These are phyloP conservation scores for Leishmania gerbilli DNA, from an alignment of 208 protist genomes.

Conservation along the genomic window DNA sequence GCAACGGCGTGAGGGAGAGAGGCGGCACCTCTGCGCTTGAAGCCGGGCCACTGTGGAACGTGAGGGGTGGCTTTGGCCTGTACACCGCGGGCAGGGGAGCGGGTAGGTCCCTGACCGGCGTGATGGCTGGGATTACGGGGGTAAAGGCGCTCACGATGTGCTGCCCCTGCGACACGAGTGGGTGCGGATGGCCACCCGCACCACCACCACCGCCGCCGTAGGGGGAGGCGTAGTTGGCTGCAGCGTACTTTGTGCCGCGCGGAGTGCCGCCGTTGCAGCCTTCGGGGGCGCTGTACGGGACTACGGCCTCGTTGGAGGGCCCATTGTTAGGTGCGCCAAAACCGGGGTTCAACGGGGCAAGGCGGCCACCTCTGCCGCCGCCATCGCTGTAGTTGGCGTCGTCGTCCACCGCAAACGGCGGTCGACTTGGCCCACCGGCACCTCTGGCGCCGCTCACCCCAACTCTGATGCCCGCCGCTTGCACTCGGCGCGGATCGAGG, in stretches of 20 bases:
- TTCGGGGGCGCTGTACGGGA: background rate
- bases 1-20: background rate
- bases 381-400: conserved; percentile 12
- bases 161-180: conserved; percentile 11
- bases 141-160: conserved; percentile 25
- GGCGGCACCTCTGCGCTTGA: background rate
- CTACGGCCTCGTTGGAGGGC: conserved; percentile 3
- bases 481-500: conserved; percentile 16
- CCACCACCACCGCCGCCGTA: conserved; percentile 5
- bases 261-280: conserved; percentile 1
- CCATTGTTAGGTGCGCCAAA: conserved; percentile 4
- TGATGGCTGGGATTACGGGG: conserved; percentile 29
- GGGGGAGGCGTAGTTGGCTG: conserved; percentile 13
- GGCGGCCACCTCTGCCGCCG: conserved; percentile 12
- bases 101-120: conserved; percentile 31
- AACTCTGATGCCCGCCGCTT: conserved; percentile 10
- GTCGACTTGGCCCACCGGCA: background rate
- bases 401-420: conserved; percentile 36
- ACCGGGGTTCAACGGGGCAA: conserved; percentile 20
- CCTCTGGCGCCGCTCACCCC: background rate
- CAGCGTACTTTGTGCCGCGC: background rate
- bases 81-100: conserved; percentile 43
- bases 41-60: conserved; percentile 26
- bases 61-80: conserved; percentile 43
- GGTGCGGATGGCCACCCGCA: conserved; percentile 2